Percentiles rank a stretch among this genome's conserved stretches.
Conservation (phyloP, 768 basidiomycete genomes). For the Daedaleopsis nitida region DNA sequence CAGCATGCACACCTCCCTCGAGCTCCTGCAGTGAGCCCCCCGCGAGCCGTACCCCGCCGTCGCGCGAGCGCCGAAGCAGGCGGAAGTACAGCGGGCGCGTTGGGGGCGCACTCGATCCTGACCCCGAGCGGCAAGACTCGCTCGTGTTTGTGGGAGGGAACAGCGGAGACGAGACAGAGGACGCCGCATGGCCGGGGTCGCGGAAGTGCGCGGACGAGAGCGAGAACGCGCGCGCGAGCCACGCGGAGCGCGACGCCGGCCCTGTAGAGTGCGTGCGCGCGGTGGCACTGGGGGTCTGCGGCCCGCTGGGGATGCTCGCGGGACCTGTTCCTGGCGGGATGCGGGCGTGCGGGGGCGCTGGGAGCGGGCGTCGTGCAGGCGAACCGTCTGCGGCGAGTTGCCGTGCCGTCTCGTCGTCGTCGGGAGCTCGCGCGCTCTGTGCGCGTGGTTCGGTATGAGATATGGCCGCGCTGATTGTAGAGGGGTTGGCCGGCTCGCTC, state of each 20-base stretch:
- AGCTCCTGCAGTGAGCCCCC: background rate
- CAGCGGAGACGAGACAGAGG: background rate
- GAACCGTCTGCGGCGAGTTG: background rate
- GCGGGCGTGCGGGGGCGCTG: background rate
- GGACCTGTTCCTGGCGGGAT: background rate
- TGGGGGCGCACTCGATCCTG: background rate
- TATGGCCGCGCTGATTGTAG: too few species aligned
- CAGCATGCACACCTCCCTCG: background rate
- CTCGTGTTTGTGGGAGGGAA: background rate
- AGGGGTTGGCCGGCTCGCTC: too few species aligned
- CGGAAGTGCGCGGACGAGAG: background rate
- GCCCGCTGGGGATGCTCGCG: background rate
- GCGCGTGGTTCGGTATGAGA: too few species aligned
- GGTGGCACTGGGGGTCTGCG: background rate
- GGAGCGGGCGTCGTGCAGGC: background rate
- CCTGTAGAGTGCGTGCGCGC: background rate
- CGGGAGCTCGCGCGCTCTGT: background rate
- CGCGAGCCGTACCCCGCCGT: conserved; percentile 11
- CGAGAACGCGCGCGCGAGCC: conserved; percentile 1
- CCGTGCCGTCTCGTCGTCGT: too few species aligned
- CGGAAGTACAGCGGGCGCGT: background rate
- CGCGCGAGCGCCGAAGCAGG: conserved; percentile 6
- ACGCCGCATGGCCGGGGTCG: background rate
- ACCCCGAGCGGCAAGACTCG: background rate
- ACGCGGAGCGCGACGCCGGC: background rate